These are phyloP conservation scores for Lavandula angustifolia DNA, from an alignment of 257 asterid genomes.

Conservation along the genomic window DNA sequence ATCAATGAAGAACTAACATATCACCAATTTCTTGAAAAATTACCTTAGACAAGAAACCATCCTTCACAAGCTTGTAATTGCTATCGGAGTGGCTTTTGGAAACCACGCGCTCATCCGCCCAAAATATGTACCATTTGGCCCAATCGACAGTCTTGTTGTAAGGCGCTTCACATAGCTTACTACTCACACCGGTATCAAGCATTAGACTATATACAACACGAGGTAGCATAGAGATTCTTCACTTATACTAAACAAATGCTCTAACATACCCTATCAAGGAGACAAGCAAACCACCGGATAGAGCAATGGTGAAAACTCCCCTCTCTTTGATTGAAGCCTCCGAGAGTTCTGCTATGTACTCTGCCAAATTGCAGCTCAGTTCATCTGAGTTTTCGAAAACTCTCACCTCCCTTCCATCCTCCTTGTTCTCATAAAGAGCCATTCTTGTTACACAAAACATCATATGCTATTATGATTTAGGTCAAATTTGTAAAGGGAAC, in stretches of 20 bases:
- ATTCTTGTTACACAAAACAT: slow-evolving; percentile 45
- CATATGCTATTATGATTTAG: slow-evolving; percentile 23
- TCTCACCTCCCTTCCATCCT: slow-evolving; percentile 66
- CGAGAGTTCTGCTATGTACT: slow-evolving; percentile 78
- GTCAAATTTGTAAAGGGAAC: slow-evolving; percentile 10
- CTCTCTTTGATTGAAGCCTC: slow-evolving; percentile 88
- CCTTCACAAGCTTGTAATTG: slow-evolving; percentile 90
- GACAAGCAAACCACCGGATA: slow-evolving; percentile 93
- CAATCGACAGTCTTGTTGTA: slow-evolving; percentile 92
- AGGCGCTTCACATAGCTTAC: slow-evolving; percentile 91
- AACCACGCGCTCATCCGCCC: slow-evolving; percentile 95
- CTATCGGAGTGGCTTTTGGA: slow-evolving; percentile 84
- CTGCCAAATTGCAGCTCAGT: slow-evolving; percentile 76
- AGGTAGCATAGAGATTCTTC: background rate
- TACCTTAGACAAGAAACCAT: slow-evolving; percentile 84
- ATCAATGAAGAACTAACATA: slow-evolving; percentile 16
- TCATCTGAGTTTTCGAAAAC: slow-evolving; percentile 67
- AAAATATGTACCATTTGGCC: slow-evolving; percentile 87
- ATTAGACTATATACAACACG: slow-evolving; percentile 7
- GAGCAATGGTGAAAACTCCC: slow-evolving; percentile 78
- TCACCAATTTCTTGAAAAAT: background rate
- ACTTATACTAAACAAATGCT: slow-evolving; percentile 13
- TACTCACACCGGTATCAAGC: slow-evolving; percentile 37
- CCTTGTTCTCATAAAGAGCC: slow-evolving; percentile 57
- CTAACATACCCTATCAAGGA: slow-evolving; percentile 64